These are phyloP conservation scores for Spatholobus suberectus DNA, from an alignment of 306 rosid genomes.

Conservation along the genomic window DNA sequence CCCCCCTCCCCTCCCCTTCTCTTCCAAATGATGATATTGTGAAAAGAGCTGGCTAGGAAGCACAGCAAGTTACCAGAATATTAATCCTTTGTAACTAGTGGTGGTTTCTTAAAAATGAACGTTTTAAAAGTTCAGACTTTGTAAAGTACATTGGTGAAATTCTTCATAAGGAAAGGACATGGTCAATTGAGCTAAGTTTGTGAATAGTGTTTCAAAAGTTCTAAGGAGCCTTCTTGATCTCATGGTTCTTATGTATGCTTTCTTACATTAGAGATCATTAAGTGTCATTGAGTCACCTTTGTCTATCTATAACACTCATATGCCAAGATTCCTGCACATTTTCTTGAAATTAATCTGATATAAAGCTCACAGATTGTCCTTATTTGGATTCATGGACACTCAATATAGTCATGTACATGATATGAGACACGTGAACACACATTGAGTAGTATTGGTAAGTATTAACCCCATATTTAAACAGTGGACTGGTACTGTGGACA, in stretches of 20 bases:
- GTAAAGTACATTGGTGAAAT: background rate
- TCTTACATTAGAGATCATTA: constrained; percentile 3
- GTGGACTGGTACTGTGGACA: constrained; percentile 10
- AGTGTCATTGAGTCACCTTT: background rate
- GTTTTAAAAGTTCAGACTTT: constrained; percentile 8
- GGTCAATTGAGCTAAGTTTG: constrained; percentile 11
- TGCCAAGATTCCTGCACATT: constrained; percentile 21
- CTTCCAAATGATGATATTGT: background rate
- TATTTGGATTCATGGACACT: constrained; percentile 5
- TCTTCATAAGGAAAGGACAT: constrained; percentile 1
- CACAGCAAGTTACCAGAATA: background rate
- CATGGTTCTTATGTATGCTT: constrained; percentile 17
- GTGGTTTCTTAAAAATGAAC: constrained; percentile 21
- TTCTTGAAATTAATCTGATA: constrained; percentile 17
- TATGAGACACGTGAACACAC: constrained; percentile 16
- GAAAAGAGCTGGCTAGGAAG: constrained; percentile 29
- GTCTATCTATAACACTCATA: background rate
- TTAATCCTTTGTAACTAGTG: background rate
- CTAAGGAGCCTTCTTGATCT: background rate
- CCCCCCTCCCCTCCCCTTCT: too few species aligned
- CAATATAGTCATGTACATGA: background rate
- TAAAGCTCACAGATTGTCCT: background rate
- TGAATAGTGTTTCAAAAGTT: background rate
- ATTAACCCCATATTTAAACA: constrained; percentile 32
- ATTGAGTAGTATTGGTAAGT: background rate